phyloP scores from a whole-genome alignment of 345 rosid genomes.

The Aethionema arabicum region DNA sequence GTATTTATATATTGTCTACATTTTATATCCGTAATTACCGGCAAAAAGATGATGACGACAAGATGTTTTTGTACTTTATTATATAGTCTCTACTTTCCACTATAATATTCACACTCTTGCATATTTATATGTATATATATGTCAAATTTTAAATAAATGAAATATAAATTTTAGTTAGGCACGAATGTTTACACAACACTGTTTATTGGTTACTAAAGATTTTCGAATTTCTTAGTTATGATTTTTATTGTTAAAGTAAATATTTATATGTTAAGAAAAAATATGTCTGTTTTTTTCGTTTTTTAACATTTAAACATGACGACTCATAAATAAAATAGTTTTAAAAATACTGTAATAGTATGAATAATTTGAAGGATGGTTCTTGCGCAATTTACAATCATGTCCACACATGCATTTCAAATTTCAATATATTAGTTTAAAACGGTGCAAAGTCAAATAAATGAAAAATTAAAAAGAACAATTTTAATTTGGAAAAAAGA shows the following conservation, averaged over 20 bases:
- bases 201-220: constrained; percentile 2
- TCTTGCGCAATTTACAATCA: background rate
- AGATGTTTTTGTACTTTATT: constrained; percentile 27
- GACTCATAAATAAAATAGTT: too few species aligned
- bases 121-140: constrained; percentile 5
- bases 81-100: constrained; percentile 19
- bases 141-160: background rate
- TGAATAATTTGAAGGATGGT: constrained; percentile 1
- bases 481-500: too few species aligned
- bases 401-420: constrained; percentile 1
- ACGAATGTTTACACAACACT: background rate
- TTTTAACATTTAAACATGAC: too few species aligned
- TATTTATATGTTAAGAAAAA: too few species aligned
- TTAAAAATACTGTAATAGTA: background rate
- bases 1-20: background rate
- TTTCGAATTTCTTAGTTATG: too few species aligned
- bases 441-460: constrained; percentile 27
- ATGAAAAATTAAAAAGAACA: too few species aligned
- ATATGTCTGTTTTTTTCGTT: too few species aligned
- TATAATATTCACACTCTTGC: constrained; percentile 24
- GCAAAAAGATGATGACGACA: constrained; percentile 31
- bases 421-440: background rate
- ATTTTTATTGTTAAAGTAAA: too few species aligned
- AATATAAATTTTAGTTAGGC: background rate
- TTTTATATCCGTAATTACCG: constrained; percentile 21